phyloP scores from a whole-genome alignment of 2,329 filamentous ascomycete species.

The Colletotrichum shisoi region DNA sequence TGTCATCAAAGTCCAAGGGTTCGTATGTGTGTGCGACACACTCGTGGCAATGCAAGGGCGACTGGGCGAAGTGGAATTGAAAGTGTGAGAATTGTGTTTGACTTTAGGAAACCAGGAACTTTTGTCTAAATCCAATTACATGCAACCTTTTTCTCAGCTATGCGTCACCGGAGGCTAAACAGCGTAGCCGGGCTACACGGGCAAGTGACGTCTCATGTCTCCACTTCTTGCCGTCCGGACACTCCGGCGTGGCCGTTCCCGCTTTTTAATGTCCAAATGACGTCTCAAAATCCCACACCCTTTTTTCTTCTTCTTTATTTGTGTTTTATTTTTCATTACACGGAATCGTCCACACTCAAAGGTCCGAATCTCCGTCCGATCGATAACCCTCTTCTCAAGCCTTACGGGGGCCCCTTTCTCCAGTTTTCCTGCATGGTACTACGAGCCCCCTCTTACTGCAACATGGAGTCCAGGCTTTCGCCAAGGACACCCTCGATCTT shows the following conservation, averaged over 20 bases:
- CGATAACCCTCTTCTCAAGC: background rate
- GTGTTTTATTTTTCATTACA: constrained; percentile 1
- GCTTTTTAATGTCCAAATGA: constrained; percentile 24
- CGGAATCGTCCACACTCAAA: background rate
- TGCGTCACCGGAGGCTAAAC: constrained; percentile 16
- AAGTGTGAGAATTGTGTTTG: background rate
- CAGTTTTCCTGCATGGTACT: background rate
- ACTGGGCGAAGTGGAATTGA: background rate
- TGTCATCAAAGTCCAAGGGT: background rate
- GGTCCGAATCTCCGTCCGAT: constrained; percentile 5
- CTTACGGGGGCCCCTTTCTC: background rate
- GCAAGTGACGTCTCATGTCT: constrained; percentile 13
- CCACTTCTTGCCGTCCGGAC: constrained; percentile 17
- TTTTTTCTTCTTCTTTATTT: background rate
- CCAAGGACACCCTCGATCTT: constrained; percentile 89
- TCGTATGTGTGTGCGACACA: background rate
- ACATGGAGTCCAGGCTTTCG: constrained; percentile 90
- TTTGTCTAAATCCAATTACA: background rate
- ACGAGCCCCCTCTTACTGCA: constrained; percentile 67
- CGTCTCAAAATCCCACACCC: constrained; percentile 1
- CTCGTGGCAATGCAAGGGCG: background rate
- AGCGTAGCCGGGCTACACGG: background rate
- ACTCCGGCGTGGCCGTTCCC: constrained; percentile 6
- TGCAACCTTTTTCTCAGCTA: constrained; percentile 6
- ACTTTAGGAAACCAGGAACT: background rate